These are phyloP conservation scores for Botrytis squamosa DNA, from an alignment of 2,329 filamentous ascomycete species.

Conservation along the genomic window DNA sequence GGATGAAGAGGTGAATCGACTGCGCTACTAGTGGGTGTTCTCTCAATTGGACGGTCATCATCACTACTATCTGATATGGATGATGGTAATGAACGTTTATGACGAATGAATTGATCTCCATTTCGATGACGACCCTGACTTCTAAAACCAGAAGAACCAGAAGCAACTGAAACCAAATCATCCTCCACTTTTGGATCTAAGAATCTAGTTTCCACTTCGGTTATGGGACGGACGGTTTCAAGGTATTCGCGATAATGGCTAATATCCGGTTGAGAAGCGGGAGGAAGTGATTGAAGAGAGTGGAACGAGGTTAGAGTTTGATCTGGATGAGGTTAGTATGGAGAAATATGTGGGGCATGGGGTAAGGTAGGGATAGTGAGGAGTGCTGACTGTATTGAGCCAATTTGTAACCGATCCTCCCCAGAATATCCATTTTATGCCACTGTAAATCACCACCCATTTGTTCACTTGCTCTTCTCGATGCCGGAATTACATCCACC, in stretches of 20 bases:
- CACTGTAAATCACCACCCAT: constrained; percentile 57
- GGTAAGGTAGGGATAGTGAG: background rate
- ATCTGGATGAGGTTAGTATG: constrained; percentile 43
- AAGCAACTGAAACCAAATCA: constrained; percentile 36
- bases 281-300: constrained; percentile 49
- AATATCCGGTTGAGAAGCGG: constrained; percentile 53
- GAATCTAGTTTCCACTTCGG: constrained; percentile 50
- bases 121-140: constrained; percentile 17
- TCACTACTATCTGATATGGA: constrained; percentile 2
- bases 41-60: background rate
- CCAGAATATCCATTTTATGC: constrained; percentile 59
- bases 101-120: constrained; percentile 20
- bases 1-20: constrained; percentile 13
- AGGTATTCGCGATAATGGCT: constrained; percentile 56
- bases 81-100: constrained; percentile 1
- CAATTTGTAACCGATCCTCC: constrained; percentile 63
- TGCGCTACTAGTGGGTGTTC: background rate
- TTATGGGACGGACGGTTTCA: constrained; percentile 52
- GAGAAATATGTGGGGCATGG: background rate
- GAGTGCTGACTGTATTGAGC: constrained; percentile 62
- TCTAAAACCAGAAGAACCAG: constrained; percentile 12
- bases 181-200: constrained; percentile 33
- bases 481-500: constrained; percentile 53
- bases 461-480: constrained; percentile 53
- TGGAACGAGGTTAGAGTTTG: constrained; percentile 59